Evolutionary conservation across 1,284 basidiomycete genomes (phyloP), one percentile per base, ranked within the genome.

Genomic region (Pseudozyma flocculosa): DNA sequence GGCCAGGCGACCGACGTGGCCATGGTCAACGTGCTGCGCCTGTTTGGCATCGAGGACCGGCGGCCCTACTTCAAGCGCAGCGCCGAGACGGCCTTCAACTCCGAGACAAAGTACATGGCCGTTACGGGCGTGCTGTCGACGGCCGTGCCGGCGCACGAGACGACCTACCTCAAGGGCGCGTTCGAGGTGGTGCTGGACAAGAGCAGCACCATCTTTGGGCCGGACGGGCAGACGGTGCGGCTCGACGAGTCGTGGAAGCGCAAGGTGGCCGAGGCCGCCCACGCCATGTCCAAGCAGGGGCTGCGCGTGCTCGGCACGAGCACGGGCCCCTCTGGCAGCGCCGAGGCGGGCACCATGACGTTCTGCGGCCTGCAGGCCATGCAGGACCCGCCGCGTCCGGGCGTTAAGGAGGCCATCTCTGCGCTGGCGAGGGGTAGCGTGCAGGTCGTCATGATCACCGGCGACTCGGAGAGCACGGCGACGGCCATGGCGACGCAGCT

Each of bases 361-460:
- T 97, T 98, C 76, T 88, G 85, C 3, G 94, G 93, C 0, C 91
- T 95, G 80, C 87, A 91, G 75, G 92, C 90, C 3, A 97, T 97
- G 92, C 83, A 89, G 55, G 94, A 97, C 78, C 94, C 94, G 2
- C 94, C 94, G 0, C 83, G 94, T 40, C 87, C 88, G 64, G 93
- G 92, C 22, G 92, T 97, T n/a, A 87, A 87, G 2, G 88, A 92
- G 67, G 87, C 93, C 10, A 88, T 97, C 58, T 82, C 82, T 26
- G 80, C 88, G 22, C 81, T 97, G 23, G 89, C 92, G 71, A 80
- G 82, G 17, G 92, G 89, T 17, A 90, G 93, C 8, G 88, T 98
- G 34, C 91, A 94, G 72, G 87, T 97, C 14, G 88, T 97, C 39
- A 97, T 98, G 93, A 96, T 97, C 77, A 97, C 94, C 0, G 94